These are phyloP conservation scores for Maudiozyma serrabonitensis DNA, from an alignment of 805 yeast genomes.

Conservation along the genomic window DNA sequence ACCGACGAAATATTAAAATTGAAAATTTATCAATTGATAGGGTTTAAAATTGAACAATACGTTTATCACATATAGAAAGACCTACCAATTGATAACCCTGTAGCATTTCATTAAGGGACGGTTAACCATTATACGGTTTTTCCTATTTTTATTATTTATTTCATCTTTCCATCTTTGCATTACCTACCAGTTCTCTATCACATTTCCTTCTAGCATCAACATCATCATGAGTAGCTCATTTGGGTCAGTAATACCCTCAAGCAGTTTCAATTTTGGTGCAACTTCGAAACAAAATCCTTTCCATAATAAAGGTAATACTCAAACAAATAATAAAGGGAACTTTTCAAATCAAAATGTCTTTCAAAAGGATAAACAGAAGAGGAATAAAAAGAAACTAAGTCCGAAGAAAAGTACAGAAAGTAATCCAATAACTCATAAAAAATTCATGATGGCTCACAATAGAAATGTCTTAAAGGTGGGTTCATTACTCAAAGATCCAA, in stretches of 20 bases:
- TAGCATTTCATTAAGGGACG: too few relatives aligned
- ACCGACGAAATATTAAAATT: too few relatives aligned
- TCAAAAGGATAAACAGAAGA: conserved; percentile 1
- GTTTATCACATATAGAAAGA: too few relatives aligned
- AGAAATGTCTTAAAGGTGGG: conserved; percentile 12
- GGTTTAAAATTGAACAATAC: too few relatives aligned
- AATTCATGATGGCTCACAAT: neutral
- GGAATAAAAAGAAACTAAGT: neutral
- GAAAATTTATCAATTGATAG: too few relatives aligned
- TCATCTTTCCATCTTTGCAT: too few relatives aligned
- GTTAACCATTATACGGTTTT: too few relatives aligned
- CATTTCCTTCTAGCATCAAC: too few relatives aligned
- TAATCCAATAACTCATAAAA: neutral
- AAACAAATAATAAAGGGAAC: conserved; percentile 4
- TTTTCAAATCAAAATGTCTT: conserved; percentile 4
- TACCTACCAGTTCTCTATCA: too few relatives aligned
- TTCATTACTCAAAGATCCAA: conserved; percentile 16
- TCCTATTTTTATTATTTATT: too few relatives aligned
- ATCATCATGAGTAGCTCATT: conserved; percentile 8
- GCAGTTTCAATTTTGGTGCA: conserved; percentile 12
- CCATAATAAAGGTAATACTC: neutral
- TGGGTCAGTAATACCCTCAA: conserved; percentile 12
- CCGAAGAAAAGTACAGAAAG: neutral
- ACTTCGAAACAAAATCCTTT: conserved; percentile 1
- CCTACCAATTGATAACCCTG: too few relatives aligned